phyloP scores from a whole-genome alignment of 1,284 basidiomycete genomes.

The Schizophyllum commune region DNA sequence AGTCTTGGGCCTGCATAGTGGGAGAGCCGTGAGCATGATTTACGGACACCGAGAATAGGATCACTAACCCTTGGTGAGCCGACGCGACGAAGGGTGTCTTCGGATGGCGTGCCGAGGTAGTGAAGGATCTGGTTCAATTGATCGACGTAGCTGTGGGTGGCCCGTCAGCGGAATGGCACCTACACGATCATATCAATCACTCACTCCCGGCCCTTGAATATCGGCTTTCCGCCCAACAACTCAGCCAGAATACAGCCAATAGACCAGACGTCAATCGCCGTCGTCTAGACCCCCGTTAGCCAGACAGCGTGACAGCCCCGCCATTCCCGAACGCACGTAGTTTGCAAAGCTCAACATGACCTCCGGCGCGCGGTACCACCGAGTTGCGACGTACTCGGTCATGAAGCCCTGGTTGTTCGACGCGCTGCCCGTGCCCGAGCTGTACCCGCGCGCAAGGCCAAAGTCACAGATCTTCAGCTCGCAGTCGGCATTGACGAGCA shows the following conservation, averaged over 20 bases:
- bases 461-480: slow-evolving; percentile 99
- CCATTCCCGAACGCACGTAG: slow-evolving; percentile 53
- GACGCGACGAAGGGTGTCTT: slow-evolving; percentile 92
- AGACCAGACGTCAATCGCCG: slow-evolving; percentile 95
- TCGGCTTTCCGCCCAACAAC: slow-evolving; percentile 92
- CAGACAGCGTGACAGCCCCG: slow-evolving; percentile 3
- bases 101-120: slow-evolving; percentile 93
- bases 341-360: slow-evolving; percentile 98
- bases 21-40: slow-evolving; percentile 3
- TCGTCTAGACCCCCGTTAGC: slow-evolving; percentile 39
- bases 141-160: slow-evolving; percentile 75
- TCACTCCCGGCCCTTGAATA: slow-evolving; percentile 96
- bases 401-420: slow-evolving; percentile 93
- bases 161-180: slow-evolving; percentile 1
- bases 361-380: slow-evolving; percentile 96
- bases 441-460: slow-evolving; percentile 93
- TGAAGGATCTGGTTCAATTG: slow-evolving; percentile 98
- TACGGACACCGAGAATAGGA: not conserved
- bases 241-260: slow-evolving; percentile 98
- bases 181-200: slow-evolving; percentile 19
- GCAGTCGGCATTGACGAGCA: slow-evolving; percentile 98
- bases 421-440: slow-evolving; percentile 65
- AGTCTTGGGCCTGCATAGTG: slow-evolving; percentile 79
- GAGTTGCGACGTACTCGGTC: slow-evolving; percentile 98
- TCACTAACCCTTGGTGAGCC: slow-evolving; percentile 76